These are phyloP conservation scores for Penium margaritaceum DNA, from an alignment of 139 green algal species.

Conservation along the genomic window DNA sequence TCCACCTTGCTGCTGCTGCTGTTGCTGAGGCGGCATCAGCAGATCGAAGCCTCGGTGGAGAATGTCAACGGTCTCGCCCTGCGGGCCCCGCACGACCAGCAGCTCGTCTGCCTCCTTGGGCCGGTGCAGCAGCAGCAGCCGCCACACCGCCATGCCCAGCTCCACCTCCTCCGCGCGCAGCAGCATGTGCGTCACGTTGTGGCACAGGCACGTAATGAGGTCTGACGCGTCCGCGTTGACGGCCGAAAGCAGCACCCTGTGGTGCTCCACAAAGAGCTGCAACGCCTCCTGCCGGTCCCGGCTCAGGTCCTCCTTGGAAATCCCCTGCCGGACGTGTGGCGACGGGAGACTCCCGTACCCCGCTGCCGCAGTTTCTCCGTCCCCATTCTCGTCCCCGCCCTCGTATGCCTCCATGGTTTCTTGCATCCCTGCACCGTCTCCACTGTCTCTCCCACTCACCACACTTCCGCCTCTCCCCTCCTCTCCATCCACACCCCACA, in stretches of 20 bases:
- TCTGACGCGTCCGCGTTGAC: slow-evolving; percentile 9
- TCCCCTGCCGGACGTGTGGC: no score
- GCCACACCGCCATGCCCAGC: slow-evolving; percentile 12
- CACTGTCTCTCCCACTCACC: no score
- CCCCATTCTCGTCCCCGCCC: no score
- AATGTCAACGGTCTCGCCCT: slow-evolving; percentile 9
- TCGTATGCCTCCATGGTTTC: no score
- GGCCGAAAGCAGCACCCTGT: neutral
- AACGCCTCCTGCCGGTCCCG: slow-evolving; percentile 6
- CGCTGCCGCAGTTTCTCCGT: no score
- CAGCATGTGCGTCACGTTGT: slow-evolving; percentile 19
- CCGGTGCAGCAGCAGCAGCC: slow-evolving; percentile 21
- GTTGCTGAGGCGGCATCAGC: no score
- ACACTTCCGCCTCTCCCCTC: neutral
- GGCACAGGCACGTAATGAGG: slow-evolving; percentile 26
- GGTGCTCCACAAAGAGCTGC: slow-evolving; percentile 6
- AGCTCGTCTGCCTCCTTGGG: slow-evolving; percentile 2
- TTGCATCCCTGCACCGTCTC: neutral
- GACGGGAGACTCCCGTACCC: no score
- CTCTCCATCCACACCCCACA: neutral
- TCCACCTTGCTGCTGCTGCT: no score
- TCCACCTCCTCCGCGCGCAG: slow-evolving; percentile 19
- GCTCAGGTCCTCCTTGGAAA: neutral
- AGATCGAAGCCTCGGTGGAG: slow-evolving; percentile 33
- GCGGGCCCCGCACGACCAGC: slow-evolving; percentile 1